phyloP scores from a whole-genome alignment of 192 early-diverging fungal species.

The Geranomyces michiganensis region DNA sequence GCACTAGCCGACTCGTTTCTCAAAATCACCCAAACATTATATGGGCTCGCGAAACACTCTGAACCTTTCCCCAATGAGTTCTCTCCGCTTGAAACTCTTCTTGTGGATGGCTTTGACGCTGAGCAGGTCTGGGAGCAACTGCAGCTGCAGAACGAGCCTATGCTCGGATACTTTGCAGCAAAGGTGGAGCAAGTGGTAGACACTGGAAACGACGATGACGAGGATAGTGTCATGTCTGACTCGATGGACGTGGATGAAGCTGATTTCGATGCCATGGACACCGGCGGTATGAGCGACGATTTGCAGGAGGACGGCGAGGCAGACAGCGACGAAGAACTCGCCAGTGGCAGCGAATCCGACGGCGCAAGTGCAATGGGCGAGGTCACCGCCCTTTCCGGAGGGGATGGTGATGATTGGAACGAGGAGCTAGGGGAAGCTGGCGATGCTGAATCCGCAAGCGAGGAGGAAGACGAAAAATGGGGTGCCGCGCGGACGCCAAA shows the following conservation, averaged over 20 bases:
- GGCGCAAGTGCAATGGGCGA: constrained; percentile 64
- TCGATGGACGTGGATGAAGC: constrained; percentile 43
- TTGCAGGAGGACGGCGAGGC: constrained; percentile 41
- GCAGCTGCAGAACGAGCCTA: constrained; percentile 79
- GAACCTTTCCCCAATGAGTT: constrained; percentile 48
- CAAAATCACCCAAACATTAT: constrained; percentile 7
- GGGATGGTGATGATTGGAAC: constrained; percentile 35
- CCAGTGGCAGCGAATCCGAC: constrained; percentile 67
- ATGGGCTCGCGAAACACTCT: constrained; percentile 42
- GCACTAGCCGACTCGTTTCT: constrained; percentile 17
- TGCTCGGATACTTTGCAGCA: constrained; percentile 61
- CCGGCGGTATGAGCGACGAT: constrained; percentile 26
- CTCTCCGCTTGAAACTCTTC: constrained; percentile 61
- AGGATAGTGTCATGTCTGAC: constrained; percentile 30
- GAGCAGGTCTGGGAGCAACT: constrained; percentile 96
- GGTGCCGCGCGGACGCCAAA: constrained; percentile 9
- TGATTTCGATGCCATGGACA: constrained; percentile 44
- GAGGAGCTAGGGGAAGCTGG: constrained; percentile 14
- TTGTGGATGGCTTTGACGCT: constrained; percentile 72
- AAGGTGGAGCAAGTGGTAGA: constrained; percentile 37
- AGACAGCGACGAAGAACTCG: constrained; percentile 52
- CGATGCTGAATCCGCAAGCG: constrained; percentile 22
- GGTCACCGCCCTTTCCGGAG: constrained; percentile 64
- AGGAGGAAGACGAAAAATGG: constrained; percentile 2
- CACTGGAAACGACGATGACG: constrained; percentile 37